These are phyloP conservation scores for Rhodomyrtus psidioides DNA, from an alignment of 441 rosid genomes.

Conservation along the genomic window DNA sequence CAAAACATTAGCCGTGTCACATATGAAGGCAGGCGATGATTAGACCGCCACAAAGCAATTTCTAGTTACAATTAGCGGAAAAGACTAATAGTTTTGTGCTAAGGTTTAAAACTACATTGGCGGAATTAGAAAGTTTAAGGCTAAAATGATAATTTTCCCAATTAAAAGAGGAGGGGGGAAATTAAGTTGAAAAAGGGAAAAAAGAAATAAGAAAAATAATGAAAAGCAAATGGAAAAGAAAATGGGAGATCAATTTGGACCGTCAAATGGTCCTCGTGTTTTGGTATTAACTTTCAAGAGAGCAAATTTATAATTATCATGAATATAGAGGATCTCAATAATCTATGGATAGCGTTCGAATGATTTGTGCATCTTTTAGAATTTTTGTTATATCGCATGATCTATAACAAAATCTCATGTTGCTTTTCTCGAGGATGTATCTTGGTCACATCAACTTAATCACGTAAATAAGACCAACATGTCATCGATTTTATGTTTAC, in stretches of 20 bases:
- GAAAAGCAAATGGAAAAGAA: no score
- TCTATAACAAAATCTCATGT: background rate
- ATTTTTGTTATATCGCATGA: no score
- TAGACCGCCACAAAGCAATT: rapidly evolving
- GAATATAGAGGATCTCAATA: no score
- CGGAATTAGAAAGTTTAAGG: background rate
- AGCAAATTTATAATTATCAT: no score
- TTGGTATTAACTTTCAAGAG: no score
- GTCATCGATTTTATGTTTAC: rapidly evolving
- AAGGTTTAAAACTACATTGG: background rate
- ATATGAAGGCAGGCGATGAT: rapidly evolving
- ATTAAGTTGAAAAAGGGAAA: background rate
- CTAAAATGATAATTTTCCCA: background rate
- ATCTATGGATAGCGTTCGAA: no score
- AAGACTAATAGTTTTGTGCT: rapidly evolving
- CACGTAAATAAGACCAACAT: no score
- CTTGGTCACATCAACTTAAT: background rate
- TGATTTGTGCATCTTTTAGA: no score
- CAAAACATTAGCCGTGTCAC: rapidly evolving
- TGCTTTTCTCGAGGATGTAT: no score
- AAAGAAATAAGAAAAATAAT: no score
- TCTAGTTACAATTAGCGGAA: rapidly evolving
- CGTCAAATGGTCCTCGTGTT: no score
- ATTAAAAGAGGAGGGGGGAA: background rate
- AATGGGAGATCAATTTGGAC: no score